Evolutionary conservation across 306 rosid genomes (phyloP), one percentile per base, ranked within the genome.

Genomic region (Heteromeles arbutifolia): DNA sequence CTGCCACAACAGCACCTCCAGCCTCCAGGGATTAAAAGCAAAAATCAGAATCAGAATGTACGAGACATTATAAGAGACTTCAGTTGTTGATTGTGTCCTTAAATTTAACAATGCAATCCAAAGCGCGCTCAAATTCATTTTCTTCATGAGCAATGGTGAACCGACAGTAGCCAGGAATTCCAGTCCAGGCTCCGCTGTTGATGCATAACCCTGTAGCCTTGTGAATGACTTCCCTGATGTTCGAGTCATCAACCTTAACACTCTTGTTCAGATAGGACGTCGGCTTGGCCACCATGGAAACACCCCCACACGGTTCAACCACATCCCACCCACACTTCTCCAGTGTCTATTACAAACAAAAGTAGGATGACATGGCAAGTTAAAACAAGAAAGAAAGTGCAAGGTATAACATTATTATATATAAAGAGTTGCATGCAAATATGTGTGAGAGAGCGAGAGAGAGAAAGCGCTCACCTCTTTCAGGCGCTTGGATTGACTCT

Each of bases 101-200:
- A 68, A 92, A 87, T 50, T 89, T 87, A 26, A n/a, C 32, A 79
- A 95, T 82, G 87, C 97, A 92, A 77, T 88, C 91, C 82, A 95
- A 81, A n/a, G 97, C 99, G 70, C 79, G 84, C 48, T 80, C 80
- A 75, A 92, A 95, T 67, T 90, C 93, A 68, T 74, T 83, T 72
- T 95, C 97, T 85, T 90, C 97, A 72, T 92, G 77, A 5, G 97
- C 97, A 73, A 89, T 81, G 63, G 91, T 89, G 85, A 95, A 89
- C 53, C 97, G 89, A 74, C 99, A 95, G 82, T 86, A 95, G 79
- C 97, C 93, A 65, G 97, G 97, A 79, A 95, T 89, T 74, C 97
- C 97, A 32, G 99, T 92, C 99, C 97, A 95, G 14, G 83, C 88
- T 84, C 97, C 87, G 72, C 97, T 88, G 63, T 95, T 95, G 88